These are phyloP conservation scores for Colletotrichum zoysiae DNA, from an alignment of 2,329 filamentous ascomycete genomes.

Conservation along the genomic window DNA sequence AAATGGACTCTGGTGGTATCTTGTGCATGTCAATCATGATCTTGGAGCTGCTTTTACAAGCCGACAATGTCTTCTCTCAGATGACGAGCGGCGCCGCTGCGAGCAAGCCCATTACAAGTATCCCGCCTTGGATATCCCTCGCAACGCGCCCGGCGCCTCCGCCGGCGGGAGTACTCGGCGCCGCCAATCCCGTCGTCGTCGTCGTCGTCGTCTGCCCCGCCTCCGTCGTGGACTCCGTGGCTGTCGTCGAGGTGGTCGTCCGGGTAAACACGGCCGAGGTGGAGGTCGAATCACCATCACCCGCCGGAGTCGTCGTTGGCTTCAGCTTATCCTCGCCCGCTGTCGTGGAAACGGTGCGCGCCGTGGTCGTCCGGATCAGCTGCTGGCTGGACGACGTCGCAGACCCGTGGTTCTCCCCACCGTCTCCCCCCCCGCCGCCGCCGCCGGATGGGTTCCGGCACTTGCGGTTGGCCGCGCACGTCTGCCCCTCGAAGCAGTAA, in stretches of 20 bases:
- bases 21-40: background rate
- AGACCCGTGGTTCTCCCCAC: background rate
- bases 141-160: background rate
- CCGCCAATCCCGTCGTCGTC: slow-evolving; percentile 1
- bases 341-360: background rate
- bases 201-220: background rate
- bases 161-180: background rate
- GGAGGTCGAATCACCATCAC: slow-evolving; percentile 8
- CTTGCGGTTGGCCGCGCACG: slow-evolving; percentile 23
- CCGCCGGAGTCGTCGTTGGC: background rate
- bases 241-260: slow-evolving; percentile 2
- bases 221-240: background rate
- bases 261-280: slow-evolving; percentile 32
- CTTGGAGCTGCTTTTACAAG: background rate
- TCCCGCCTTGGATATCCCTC: background rate
- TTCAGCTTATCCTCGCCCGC: background rate
- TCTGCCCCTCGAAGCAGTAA: slow-evolving; percentile 42
- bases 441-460: slow-evolving; percentile 18
- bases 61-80: background rate
- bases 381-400: background rate
- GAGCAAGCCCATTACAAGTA: slow-evolving; percentile 22
- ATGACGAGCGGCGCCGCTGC: slow-evolving; percentile 7
- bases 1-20: background rate
- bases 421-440: slow-evolving; percentile 2
- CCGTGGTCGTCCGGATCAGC: background rate